phyloP scores from a whole-genome alignment of 2,329 filamentous ascomycete species.

The Fusarium sororula region DNA sequence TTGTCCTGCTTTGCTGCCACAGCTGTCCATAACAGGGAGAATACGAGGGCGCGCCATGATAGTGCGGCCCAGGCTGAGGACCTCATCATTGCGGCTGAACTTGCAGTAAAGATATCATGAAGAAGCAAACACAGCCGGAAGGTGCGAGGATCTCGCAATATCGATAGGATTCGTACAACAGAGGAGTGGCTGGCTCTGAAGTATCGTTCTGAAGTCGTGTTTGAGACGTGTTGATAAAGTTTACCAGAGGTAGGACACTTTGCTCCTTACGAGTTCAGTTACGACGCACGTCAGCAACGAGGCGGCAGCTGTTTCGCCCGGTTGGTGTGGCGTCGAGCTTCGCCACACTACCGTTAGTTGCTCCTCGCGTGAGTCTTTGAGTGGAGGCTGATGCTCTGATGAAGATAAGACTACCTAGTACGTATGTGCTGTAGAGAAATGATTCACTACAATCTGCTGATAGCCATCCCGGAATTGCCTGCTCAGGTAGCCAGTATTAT shows the following conservation, averaged over 20 bases:
- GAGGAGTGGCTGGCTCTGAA: background rate
- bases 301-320: slow-evolving; percentile 40
- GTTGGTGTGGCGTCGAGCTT: slow-evolving; percentile 34
- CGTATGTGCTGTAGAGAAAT: background rate
- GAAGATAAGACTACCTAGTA: background rate
- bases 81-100: slow-evolving; percentile 62
- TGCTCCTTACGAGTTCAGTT: slow-evolving; percentile 38
- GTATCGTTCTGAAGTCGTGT: slow-evolving; percentile 9
- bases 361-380: background rate
- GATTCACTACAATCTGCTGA: background rate
- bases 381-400: background rate
- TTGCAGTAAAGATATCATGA: slow-evolving; percentile 53
- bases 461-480: background rate
- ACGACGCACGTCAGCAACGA: slow-evolving; percentile 41
- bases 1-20: slow-evolving; percentile 67
- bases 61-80: slow-evolving; percentile 58
- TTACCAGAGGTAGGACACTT: slow-evolving; percentile 39
- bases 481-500: background rate
- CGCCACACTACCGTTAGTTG: slow-evolving; percentile 38
- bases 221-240: slow-evolving; percentile 24
- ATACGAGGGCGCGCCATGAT: slow-evolving; percentile 60
- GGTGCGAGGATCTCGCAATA: slow-evolving; percentile 11
- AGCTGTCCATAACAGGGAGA: slow-evolving; percentile 55
- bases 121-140: slow-evolving; percentile 39
- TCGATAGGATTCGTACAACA: background rate